Base-by-base conservation (phyloP, 257 asterid genomes). In the Plantago elongata region DNA sequence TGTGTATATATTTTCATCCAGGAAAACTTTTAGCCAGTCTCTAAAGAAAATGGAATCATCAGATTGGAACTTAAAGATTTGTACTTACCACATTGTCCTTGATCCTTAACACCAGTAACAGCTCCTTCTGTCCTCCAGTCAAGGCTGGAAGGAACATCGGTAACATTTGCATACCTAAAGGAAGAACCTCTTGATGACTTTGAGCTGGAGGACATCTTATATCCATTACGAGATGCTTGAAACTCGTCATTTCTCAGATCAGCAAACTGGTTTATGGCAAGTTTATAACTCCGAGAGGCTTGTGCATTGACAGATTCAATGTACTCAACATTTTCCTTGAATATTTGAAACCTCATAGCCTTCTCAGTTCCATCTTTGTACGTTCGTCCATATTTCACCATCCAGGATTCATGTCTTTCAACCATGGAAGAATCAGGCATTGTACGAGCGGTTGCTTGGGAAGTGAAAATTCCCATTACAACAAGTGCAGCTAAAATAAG, bases 221-320 rank as follows among this genome's bases (percentile, higher is more conserved):
- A 79, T 27, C 83, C 84, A 12, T 66, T 76, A 5, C 66, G 67
- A 3, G 76, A 71, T 0, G 73, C 63, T 22, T 17, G 51, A 48
- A 82, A 79, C 57, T 77, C 82, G n/a, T 73, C 67, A 45, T 77
- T 74, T 5, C 77, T 79, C 56, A 77, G 56, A 71, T 81, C 88
- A 11, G 83, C 79, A 64, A 78, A 81, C 12, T 63, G 54, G 13
- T 81, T 81, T 52, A 72, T 34, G 7, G 74, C 75, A 14, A 81
- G 75, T 47, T 61, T 79, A 60, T 74, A 79, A 22, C 68, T 27
- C 14, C 52, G 47, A 0, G 42, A 14, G 2, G 66, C 80, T 0
- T 46, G 77, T 14, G 42, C 65, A 22, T 79, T 83, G 15, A 52
- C 50, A 2, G 86, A 75, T 13, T 77, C 72, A 17, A 83, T 73